Conservation (phyloP, 164 flowering plant genomes). For the Chimonanthus praecox region DNA sequence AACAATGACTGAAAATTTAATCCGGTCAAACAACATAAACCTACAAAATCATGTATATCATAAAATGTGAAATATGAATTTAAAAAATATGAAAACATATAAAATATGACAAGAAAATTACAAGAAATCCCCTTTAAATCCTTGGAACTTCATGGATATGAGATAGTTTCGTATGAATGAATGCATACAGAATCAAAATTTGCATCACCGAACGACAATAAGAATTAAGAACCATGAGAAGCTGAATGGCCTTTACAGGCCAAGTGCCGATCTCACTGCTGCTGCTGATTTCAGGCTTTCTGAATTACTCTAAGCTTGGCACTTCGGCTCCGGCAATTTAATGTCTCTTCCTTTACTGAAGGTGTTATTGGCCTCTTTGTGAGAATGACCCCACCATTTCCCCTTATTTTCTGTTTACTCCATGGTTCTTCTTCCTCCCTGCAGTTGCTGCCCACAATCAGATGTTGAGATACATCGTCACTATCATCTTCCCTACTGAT, state of each 20-base stretch:
- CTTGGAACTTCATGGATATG: too few relatives aligned
- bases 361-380: constrained; percentile 96
- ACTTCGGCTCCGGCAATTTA: constrained; percentile 70
- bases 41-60: too few relatives aligned
- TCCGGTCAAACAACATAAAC: too few relatives aligned
- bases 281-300: constrained; percentile 31
- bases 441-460: background rate
- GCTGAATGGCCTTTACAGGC: background rate
- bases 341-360: constrained; percentile 64
- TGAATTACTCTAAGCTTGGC: constrained; percentile 92
- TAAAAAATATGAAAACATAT: too few relatives aligned
- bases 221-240: background rate
- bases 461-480: background rate
- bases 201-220: too few relatives aligned
- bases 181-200: too few relatives aligned
- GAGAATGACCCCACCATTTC: constrained; percentile 56
- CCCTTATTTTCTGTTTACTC: constrained; percentile 56
- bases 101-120: too few relatives aligned
- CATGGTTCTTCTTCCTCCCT: constrained; percentile 42
- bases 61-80: too few relatives aligned
- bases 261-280: background rate
- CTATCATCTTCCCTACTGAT: constrained; percentile 19
- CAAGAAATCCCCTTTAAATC: too few relatives aligned
- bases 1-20: too few relatives aligned
- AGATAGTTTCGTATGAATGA: too few relatives aligned